These are phyloP conservation scores for Stachybotrys chlorohalonatus DNA, from an alignment of 2,329 filamentous ascomycete species.

Conservation along the genomic window DNA sequence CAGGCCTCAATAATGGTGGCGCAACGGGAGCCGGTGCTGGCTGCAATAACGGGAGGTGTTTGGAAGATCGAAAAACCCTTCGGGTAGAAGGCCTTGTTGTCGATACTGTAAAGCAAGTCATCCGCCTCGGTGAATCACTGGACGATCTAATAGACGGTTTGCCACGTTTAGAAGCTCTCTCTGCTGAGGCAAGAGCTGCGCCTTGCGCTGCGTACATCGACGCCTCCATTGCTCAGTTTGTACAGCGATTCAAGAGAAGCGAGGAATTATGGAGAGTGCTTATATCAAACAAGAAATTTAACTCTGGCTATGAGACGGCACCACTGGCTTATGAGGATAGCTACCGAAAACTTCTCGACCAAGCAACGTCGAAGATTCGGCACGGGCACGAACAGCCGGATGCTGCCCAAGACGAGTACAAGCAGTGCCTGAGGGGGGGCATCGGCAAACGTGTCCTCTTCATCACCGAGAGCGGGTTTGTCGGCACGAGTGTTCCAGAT, in stretches of 20 bases:
- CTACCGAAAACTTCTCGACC: background rate
- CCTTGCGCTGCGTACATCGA: background rate
- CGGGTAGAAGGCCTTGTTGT: background rate
- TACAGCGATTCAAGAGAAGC: background rate
- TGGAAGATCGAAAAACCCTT: background rate
- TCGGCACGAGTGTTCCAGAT: background rate
- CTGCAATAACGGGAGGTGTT: background rate
- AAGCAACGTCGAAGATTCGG: background rate
- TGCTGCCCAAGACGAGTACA: background rate
- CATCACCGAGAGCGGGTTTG: background rate
- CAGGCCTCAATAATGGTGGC: background rate
- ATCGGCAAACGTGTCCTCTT: background rate
- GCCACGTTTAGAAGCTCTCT: background rate
- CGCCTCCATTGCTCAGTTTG: background rate
- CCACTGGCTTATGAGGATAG: background rate
- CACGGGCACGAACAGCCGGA: background rate
- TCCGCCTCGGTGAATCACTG: background rate
- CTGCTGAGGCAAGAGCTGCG: background rate
- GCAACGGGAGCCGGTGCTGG: background rate
- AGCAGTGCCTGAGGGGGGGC: background rate
- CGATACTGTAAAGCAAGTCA: background rate
- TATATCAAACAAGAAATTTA: background rate
- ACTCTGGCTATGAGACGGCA: background rate
- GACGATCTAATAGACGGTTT: background rate
- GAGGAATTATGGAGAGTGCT: background rate